Evolutionary conservation across 2,329 filamentous ascomycete species (phyloP).

Genomic region (Fusarium metavorans): DNA sequence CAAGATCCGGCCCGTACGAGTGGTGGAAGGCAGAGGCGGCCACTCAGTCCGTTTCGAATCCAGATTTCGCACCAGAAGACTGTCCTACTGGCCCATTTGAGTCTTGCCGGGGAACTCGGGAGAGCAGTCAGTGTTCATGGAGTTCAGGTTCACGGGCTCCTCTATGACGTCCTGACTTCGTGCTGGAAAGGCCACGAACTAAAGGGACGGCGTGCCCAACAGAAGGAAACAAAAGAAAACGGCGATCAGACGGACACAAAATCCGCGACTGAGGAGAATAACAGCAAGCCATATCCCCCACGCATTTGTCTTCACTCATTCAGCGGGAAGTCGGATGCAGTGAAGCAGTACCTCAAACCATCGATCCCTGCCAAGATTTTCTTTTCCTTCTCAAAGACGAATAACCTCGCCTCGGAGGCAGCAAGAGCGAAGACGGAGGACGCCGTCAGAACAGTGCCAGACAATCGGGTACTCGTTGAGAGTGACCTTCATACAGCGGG

Average conservation of each 20-base stretch:
- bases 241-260: conserved; percentile 46
- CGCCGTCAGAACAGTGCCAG: conserved; percentile 77
- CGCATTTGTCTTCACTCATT: conserved; percentile 92
- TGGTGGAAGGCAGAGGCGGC: conserved; percentile 76
- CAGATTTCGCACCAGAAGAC: conserved; percentile 72
- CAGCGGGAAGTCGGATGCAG: conserved; percentile 77
- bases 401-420: conserved; percentile 74
- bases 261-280: accelerated
- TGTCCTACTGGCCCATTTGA: conserved; percentile 73
- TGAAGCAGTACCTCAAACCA: conserved; percentile 80
- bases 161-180: conserved; percentile 71
- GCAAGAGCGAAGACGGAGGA: conserved; percentile 65
- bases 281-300: conserved; percentile 72
- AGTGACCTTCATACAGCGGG: conserved; percentile 89
- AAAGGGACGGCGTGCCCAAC: conserved; percentile 61
- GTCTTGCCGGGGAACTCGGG: conserved; percentile 73
- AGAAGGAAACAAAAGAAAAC: conserved; percentile 28
- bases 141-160: conserved; percentile 76
- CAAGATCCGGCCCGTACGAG: conserved; percentile 62
- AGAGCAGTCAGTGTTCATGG: conserved; percentile 75
- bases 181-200: conserved; percentile 75
- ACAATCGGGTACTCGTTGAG: conserved; percentile 82
- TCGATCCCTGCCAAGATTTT: conserved; percentile 80
- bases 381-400: conserved; percentile 85
- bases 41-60: conserved; percentile 73